Conservation (phyloP, 345 rosid species). For the Aurinia saxatilis region DNA sequence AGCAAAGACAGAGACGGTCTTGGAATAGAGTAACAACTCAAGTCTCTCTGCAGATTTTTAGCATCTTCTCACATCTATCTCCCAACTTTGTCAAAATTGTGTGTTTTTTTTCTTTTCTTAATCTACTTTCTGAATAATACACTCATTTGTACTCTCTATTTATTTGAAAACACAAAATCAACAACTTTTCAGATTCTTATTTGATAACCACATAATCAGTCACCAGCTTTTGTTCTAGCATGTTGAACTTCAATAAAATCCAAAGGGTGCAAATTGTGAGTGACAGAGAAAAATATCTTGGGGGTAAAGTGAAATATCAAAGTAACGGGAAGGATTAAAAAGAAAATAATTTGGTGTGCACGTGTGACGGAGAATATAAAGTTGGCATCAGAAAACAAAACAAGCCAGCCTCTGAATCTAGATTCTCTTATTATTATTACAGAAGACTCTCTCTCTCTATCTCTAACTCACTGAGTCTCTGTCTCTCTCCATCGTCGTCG, state of each 20-base stretch:
- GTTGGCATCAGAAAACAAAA: not conserved
- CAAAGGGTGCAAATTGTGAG: not conserved
- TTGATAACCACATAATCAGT: not conserved
- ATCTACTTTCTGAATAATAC: not conserved
- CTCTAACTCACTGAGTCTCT: too few relatives aligned
- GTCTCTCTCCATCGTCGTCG: not conserved
- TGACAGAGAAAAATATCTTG: too few relatives aligned
- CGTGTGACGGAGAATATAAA: conserved; percentile 8
- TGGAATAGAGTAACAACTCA: conserved; percentile 5
- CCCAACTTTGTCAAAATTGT: conserved; percentile 8
- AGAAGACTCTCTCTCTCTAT: not conserved
- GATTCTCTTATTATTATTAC: conserved; percentile 30
- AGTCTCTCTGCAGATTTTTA: conserved; percentile 15
- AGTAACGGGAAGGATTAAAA: not conserved
- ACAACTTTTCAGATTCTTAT: not conserved
- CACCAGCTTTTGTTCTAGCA: too few relatives aligned
- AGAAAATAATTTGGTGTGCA: not conserved
- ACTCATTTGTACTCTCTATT: not conserved
- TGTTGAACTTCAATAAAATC: too few relatives aligned
- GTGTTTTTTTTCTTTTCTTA: not conserved
- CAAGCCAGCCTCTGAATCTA: not conserved
- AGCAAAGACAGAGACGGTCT: not conserved
- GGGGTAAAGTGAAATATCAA: not conserved
- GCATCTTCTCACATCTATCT: conserved; percentile 14
- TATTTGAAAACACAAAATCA: not conserved